Base-by-base conservation (phyloP, 148 eudicot genomes). In the Arbutus unedo region DNA sequence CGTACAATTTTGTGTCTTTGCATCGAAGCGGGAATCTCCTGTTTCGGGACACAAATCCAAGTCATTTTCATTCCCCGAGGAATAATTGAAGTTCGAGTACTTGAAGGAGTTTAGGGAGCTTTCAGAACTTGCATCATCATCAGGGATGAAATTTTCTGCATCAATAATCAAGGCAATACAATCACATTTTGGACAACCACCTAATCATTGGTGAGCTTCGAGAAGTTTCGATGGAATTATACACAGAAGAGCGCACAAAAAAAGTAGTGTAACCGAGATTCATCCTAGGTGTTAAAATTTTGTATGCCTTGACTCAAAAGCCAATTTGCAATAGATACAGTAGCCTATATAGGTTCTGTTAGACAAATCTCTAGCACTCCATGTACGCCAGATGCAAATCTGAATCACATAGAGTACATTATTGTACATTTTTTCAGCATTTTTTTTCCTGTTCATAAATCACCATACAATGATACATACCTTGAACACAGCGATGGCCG, bases 161-260 rank as follows among this genome's bases (percentile, higher is more conserved):
- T 67, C 38, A 85, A 54, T 56, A 62, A 16, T 68, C 78, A 88
- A 31, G 77, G 88, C 67, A 72, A 92, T 57, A 95, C 96, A 21
- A 95, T 89, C 79, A 91, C 83, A 76, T 51, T 43, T 53, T 11
- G 56, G 75, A 68, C 53, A 19, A 50, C 91, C 98, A 45, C 90
- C 87, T 31, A 91, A 86, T 16, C 97, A 96, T 90, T 90, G 71
- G 82, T 84, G 54, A 93, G 71, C 86, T 80, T 49, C 23, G 25
- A 5, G 71, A 70, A 64, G 78, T 51, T 71, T 77, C 83, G 45
- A 85, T 11, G 71, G 10, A 25, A 11, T 6, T 66, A 66, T 66
- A 25, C 10, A 9, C 54, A 64, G 11, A 2, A 25, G 14, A 64
- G 41, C 10, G 10, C 41, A 21, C 71, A 31, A 11, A 31, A 66